Evolutionary conservation across 2,329 filamentous ascomycete species (phyloP).

Genomic region (Aspergillus puulaauensis): DNA sequence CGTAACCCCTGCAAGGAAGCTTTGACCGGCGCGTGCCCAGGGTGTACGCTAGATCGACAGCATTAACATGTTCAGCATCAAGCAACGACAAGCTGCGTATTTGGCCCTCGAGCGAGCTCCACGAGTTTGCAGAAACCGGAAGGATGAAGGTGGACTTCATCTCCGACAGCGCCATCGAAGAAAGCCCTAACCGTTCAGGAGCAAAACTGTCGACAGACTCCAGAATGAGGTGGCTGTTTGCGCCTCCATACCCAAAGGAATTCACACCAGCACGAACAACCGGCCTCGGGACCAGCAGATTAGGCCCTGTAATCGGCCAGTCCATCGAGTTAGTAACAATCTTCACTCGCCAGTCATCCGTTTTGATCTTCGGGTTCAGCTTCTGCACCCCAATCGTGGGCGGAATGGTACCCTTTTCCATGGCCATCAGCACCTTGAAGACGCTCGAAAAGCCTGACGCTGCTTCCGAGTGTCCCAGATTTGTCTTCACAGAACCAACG

Average conservation of each 20-base stretch:
- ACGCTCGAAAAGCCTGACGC: conserved; percentile 33
- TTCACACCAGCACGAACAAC: conserved; percentile 44
- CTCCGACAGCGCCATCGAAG: background rate
- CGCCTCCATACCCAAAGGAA: conserved; percentile 45
- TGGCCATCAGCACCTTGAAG: conserved; percentile 24
- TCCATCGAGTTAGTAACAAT: background rate
- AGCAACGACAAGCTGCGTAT: background rate
- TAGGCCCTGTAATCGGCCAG: background rate
- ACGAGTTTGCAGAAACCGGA: background rate
- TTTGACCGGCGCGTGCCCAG: background rate
- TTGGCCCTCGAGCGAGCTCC: background rate
- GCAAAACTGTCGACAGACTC: conserved; percentile 23
- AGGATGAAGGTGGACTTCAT: background rate
- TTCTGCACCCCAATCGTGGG: background rate
- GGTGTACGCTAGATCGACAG: background rate
- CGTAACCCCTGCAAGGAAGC: background rate
- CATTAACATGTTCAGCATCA: background rate
- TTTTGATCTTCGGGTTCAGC: background rate
- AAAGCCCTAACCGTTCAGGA: background rate
- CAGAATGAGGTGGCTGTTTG: conserved; percentile 41
- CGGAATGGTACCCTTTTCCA: background rate
- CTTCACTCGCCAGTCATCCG: background rate
- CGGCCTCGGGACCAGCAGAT: background rate
- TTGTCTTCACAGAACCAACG: conserved; percentile 34
- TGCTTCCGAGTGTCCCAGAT: conserved; percentile 37